Base-by-base conservation (phyloP, 495 filamentous ascomycete species). In the Cercophora newfieldiana region DNA sequence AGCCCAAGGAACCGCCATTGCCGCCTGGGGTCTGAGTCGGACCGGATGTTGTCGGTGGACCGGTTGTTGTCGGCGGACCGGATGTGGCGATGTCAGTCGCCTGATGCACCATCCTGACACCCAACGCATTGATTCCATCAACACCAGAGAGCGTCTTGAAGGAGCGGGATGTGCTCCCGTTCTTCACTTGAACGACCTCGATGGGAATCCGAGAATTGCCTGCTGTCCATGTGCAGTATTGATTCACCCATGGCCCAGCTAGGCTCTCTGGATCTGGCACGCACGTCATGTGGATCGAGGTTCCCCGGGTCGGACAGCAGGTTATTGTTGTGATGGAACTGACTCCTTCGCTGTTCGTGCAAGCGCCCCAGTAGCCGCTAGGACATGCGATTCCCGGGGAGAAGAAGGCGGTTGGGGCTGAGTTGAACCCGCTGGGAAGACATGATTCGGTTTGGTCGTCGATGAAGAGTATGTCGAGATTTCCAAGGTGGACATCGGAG, bases 371-470 rank as follows among this genome's bases (percentile, higher is more conserved):
- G 59, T 74, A 75, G 29, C 71, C 73, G n/a, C 50, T 51, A 0
- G 73, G 73, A 60, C 73, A 75, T 1, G 58, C 24, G 22, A 74
- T 31, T 21, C 73, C 73, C 1, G 73, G 73, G 4, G 71, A 74
- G 62, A 72, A 75, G 62, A 67, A 72, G 10, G 69, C 60, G 21
- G 56, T 65, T 14, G 64, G 58, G 21, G 61, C 58, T 14, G 56
- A 59, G 19, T 48, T 31, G 53, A 71, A 75, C 2, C 71, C 65
- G 2, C 64, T 55, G 10, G 71, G 71, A 7, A 74, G 54, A 54
- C 71, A 75, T 44, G 37, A 44, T 7, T 58, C 61, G 1, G 54
- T 48, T 18, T 67, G 26, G 16, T 67, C 50, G 31, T 75, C 68
- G 21, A 74, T 64, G 25, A 72, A 44, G 44, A 57, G 63, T 26